phyloP scores from a whole-genome alignment of 208 protist genomes.

The Strigomonas galati region DNA sequence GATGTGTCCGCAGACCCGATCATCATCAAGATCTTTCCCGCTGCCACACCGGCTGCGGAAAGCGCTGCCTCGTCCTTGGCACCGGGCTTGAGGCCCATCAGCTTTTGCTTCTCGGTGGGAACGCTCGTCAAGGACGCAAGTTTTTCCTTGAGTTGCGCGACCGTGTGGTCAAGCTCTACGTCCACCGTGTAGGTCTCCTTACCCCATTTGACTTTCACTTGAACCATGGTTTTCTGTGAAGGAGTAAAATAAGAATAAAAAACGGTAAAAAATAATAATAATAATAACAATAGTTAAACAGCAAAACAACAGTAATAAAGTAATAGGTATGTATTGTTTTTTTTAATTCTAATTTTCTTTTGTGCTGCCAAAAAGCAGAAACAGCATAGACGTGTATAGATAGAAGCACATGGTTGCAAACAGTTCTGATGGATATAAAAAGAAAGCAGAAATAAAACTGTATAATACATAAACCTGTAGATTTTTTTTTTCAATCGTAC shows the following conservation, averaged over 20 bases:
- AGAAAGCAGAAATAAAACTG: not conserved
- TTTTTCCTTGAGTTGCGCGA: slow-evolving; percentile 44
- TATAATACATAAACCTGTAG: too few relatives aligned
- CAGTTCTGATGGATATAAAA: not conserved
- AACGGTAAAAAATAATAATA: slow-evolving; percentile 7
- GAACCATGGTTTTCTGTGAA: slow-evolving; percentile 17
- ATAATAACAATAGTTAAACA: not conserved
- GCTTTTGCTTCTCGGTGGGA: slow-evolving; percentile 79
- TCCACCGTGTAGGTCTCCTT: slow-evolving; percentile 61
- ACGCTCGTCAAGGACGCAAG: slow-evolving; percentile 56
- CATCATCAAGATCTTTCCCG: slow-evolving; percentile 74
- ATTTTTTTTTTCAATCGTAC: not conserved
- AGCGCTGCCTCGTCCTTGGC: slow-evolving; percentile 30
- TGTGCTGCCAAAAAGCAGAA: too few relatives aligned
- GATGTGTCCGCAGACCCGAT: slow-evolving; percentile 61
- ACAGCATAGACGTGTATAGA: too few relatives aligned
- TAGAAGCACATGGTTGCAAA: too few relatives aligned
- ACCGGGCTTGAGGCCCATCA: slow-evolving; percentile 64
- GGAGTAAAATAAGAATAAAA: not conserved
- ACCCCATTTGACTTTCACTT: slow-evolving; percentile 75
- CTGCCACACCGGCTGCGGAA: slow-evolving; percentile 29
- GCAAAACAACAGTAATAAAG: not conserved
- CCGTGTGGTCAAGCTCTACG: slow-evolving; percentile 35
- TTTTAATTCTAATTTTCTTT: slow-evolving; percentile 8
- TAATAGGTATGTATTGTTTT: too few relatives aligned